These are phyloP conservation scores for Calocybe indica DNA, from an alignment of 768 basidiomycete genomes.

Conservation along the genomic window DNA sequence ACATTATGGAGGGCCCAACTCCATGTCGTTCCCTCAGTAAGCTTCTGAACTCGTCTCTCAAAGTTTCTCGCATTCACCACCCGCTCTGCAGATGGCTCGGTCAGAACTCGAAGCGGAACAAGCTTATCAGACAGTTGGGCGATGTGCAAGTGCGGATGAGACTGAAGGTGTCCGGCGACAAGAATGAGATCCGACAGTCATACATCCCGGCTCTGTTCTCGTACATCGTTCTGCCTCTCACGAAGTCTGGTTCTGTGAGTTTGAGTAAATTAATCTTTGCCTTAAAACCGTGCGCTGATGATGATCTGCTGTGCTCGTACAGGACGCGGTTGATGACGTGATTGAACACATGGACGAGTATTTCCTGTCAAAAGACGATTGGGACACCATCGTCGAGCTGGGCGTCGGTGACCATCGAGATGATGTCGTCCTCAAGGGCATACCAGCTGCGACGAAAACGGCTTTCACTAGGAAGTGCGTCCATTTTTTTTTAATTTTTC, in stretches of 20 bases:
- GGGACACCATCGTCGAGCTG: constrained; percentile 93
- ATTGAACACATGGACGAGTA: constrained; percentile 93
- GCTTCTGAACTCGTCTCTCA: constrained; percentile 20
- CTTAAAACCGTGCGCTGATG: neutral
- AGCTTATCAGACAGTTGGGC: constrained; percentile 71
- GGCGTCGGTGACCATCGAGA: constrained; percentile 81
- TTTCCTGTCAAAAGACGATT: constrained; percentile 89
- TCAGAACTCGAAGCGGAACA: constrained; percentile 91
- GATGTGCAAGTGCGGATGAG: constrained; percentile 97
- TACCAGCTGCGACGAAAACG: constrained; percentile 74
- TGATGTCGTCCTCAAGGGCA: constrained; percentile 75
- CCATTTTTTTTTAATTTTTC: neutral
- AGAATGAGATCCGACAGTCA: constrained; percentile 81
- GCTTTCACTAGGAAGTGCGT: constrained; percentile 81
- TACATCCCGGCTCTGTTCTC: constrained; percentile 90
- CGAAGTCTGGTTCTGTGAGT: constrained; percentile 60
- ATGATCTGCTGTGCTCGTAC: constrained; percentile 7
- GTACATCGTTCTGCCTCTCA: constrained; percentile 73
- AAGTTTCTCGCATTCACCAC: neutral
- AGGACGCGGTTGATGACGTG: constrained; percentile 78
- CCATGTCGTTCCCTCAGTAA: constrained; percentile 81
- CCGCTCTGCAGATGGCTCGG: constrained; percentile 76
- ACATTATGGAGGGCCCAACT: constrained; percentile 60
- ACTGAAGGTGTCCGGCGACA: constrained; percentile 86
- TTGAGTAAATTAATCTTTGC: constrained; percentile 24